A percentile compares a stretch with the other conserved stretches of the same genome.
Conservation (phyloP, 2,329 filamentous ascomycete genomes). For the Periconia sp. region DNA sequence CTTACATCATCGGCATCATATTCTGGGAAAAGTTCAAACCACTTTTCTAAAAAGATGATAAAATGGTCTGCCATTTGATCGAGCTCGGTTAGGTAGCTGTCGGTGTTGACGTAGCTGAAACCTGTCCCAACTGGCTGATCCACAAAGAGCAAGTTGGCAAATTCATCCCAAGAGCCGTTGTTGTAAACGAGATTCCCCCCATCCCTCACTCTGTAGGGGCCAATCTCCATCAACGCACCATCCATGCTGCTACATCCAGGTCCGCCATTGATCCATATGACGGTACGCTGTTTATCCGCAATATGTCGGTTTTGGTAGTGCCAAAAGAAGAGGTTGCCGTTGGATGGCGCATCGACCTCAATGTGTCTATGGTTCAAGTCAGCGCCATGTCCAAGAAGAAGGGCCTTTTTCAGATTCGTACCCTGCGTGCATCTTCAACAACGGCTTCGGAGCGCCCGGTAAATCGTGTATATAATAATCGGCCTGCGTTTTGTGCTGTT, state of each 20-base stretch:
- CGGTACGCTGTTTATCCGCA: conserved; percentile 83
- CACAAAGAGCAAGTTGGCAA: conserved; percentile 93
- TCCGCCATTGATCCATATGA: conserved; percentile 96
- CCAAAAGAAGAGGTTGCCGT: conserved; percentile 98
- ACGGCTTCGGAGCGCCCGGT: conserved; percentile 77
- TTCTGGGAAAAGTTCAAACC: conserved; percentile 86
- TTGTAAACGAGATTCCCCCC: conserved; percentile 74
- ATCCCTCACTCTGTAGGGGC: conserved; percentile 84
- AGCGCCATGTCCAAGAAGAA: conserved; percentile 12
- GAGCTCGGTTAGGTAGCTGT: conserved; percentile 83
- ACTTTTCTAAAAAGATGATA: conserved; percentile 85
- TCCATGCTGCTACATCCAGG: conserved; percentile 98
- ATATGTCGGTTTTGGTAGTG: conserved; percentile 96
- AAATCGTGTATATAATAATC: conserved; percentile 89
- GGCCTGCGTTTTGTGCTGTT: conserved; percentile 62
- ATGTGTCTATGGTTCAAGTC: conserved; percentile 67
- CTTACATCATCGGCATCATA: conserved; percentile 89
- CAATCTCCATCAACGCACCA: conserved; percentile 93
- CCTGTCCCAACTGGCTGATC: conserved; percentile 97
- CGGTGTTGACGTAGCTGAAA: conserved; percentile 90
- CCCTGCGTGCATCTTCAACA: conserved; percentile 98
- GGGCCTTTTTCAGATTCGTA: conserved; percentile 52
- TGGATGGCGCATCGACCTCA: conserved; percentile 79
- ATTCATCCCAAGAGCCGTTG: conserved; percentile 97
- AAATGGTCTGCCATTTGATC: conserved; percentile 89